phyloP scores from a whole-genome alignment of 352 stramenopile genomes.

The Phytophthora meadii region DNA sequence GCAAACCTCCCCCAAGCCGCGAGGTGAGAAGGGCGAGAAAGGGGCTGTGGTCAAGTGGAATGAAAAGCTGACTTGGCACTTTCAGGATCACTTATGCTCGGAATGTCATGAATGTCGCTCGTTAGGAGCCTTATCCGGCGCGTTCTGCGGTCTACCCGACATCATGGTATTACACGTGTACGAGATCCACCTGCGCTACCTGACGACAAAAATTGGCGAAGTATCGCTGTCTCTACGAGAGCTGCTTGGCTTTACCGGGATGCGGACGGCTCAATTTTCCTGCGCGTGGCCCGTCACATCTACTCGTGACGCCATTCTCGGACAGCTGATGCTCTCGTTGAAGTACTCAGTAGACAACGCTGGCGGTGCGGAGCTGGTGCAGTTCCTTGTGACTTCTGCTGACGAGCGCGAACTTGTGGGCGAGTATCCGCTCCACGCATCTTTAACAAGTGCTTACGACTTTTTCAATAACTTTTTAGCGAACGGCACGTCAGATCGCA shows the following conservation, averaged over 20 bases:
- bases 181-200: slow-evolving; percentile 83
- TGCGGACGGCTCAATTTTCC: slow-evolving; percentile 60
- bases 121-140: slow-evolving; percentile 62
- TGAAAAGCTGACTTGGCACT: slow-evolving; percentile 79
- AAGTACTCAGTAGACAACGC: slow-evolving; percentile 71
- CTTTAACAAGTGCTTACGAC: slow-evolving; percentile 54
- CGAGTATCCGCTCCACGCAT: slow-evolving; percentile 69
- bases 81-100: slow-evolving; percentile 76
- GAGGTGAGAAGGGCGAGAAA: slow-evolving; percentile 64
- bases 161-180: slow-evolving; percentile 86
- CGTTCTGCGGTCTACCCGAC: slow-evolving; percentile 78
- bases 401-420: slow-evolving; percentile 71
- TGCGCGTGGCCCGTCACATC: slow-evolving; percentile 82
- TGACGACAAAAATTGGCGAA: slow-evolving; percentile 87
- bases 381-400: slow-evolving; percentile 77
- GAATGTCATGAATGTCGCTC: slow-evolving; percentile 75
- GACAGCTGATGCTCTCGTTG: slow-evolving; percentile 72
- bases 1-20: slow-evolving; percentile 72
- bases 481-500: slow-evolving; percentile 51
- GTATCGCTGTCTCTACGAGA: slow-evolving; percentile 78
- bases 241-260: slow-evolving; percentile 75
- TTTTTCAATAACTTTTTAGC: slow-evolving; percentile 80
- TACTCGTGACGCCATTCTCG: slow-evolving; percentile 67
- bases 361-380: slow-evolving; percentile 47
- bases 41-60: slow-evolving; percentile 73